Conservation (phyloP, 2,329 filamentous ascomycete genomes). For the Furcasterigmium furcatum region DNA sequence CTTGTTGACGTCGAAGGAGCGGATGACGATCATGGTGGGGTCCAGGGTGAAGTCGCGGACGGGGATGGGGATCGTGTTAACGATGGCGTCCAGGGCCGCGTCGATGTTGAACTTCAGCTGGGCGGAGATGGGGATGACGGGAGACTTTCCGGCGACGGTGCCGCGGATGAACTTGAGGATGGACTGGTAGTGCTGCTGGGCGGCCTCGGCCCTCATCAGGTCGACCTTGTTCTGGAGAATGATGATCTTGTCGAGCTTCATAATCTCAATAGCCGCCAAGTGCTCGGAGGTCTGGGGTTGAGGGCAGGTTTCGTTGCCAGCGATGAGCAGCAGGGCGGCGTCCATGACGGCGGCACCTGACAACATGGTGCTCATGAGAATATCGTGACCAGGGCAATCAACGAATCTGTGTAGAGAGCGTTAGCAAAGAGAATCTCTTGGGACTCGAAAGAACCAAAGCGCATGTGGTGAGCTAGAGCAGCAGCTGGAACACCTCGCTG, state of each 20-base stretch:
- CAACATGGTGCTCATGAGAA: conserved; percentile 99
- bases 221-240: conserved; percentile 99
- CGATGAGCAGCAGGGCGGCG: conserved; percentile 91
- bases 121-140: conserved; percentile 94
- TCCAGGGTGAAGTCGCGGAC: conserved; percentile 85
- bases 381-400: conserved; percentile 99
- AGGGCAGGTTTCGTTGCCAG: conserved; percentile 96
- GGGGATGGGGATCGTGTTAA: conserved; percentile 92
- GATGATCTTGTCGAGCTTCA: conserved; percentile 99
- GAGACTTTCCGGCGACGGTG: conserved; percentile 90
- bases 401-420: conserved; percentile 68
- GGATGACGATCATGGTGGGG: conserved; percentile 98
- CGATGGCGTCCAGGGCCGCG: conserved; percentile 92
- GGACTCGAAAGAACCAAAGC: no score
- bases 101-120: conserved; percentile 99
- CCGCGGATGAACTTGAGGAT: conserved; percentile 98
- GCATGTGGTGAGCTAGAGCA: no score
- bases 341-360: conserved; percentile 99
- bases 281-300: conserved; percentile 99
- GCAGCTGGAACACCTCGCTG: no score
- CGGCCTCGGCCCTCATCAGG: conserved; percentile 93
- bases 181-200: conserved; percentile 90
- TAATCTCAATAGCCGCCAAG: conserved; percentile 98
- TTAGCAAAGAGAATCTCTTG: conserved; percentile 23
- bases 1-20: conserved; percentile 99